A percentile compares a stretch with the other conserved stretches of the same genome.
These are phyloP conservation scores for Lactarius tabidus DNA, from an alignment of 768 basidiomycete species.

Conservation along the genomic window DNA sequence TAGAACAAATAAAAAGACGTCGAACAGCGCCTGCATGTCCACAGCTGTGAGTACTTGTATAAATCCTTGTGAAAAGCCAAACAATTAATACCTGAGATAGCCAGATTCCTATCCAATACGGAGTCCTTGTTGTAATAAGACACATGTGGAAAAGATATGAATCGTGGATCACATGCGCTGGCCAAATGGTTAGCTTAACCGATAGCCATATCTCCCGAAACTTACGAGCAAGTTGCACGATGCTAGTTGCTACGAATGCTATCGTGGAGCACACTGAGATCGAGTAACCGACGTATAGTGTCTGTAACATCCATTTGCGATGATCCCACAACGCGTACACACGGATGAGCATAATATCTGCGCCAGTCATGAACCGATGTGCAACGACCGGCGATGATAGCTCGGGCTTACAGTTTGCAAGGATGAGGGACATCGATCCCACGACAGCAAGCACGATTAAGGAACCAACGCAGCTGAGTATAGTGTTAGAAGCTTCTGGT, in stretches of 20 bases:
- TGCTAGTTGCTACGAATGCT: slow-evolving; percentile 7
- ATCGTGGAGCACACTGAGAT: slow-evolving; percentile 14
- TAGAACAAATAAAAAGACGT: slow-evolving; percentile 35
- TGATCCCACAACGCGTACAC: slow-evolving; percentile 39
- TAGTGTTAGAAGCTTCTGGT: not conserved
- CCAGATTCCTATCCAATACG: slow-evolving; percentile 30
- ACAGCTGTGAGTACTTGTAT: not conserved
- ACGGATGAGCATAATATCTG: slow-evolving; percentile 36
- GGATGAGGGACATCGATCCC: slow-evolving; percentile 34
- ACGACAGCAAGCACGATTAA: slow-evolving; percentile 6
- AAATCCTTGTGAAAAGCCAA: not conserved
- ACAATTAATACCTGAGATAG: slow-evolving; percentile 34
- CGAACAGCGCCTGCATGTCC: slow-evolving; percentile 34
- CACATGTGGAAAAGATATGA: slow-evolving; percentile 19
- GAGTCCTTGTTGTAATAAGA: slow-evolving; percentile 7
- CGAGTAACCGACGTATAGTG: slow-evolving; percentile 5
- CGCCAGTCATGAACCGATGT: slow-evolving; percentile 26
- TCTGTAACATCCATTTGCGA: slow-evolving; percentile 26
- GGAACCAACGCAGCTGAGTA: slow-evolving; percentile 11
- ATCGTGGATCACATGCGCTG: slow-evolving; percentile 9
- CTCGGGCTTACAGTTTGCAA: slow-evolving; percentile 29
- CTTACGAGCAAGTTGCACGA: slow-evolving; percentile 13
- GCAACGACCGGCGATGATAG: slow-evolving; percentile 16
- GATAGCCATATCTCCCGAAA: not conserved
- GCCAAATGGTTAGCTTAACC: not conserved